Base-by-base conservation (phyloP, 768 basidiomycete species). In the Lactarius indigo region DNA sequence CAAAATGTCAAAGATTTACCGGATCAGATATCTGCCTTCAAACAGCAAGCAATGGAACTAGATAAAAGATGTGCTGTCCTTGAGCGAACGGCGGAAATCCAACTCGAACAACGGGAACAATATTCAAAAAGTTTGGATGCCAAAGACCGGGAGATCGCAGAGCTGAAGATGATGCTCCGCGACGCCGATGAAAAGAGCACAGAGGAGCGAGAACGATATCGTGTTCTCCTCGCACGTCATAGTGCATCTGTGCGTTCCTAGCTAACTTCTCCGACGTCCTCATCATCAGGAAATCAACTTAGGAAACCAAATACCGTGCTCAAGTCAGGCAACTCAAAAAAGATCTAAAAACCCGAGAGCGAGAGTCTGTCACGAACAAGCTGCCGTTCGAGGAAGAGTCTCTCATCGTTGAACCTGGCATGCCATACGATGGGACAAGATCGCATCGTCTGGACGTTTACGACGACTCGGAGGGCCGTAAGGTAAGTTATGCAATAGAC, bases 361-460 rank as follows among this genome's bases (percentile, higher is more conserved):
- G 7, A 12, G 52, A 31, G 17, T 35, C 30, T 30, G 28, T 26
- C n/a, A 18, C 20, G 15, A 42, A 23, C 33, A 35, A 18, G 15
- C 18, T 3, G 10, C 66, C 56, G 26, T 7, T 39, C 2, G 66
- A 67, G 10, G 66, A 64, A 10, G 66, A 63, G 23, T 64, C 57
- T 35, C 66, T 67, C 39, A 30, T 67, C 15, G 18, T 67, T 30
- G 57, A 59, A 23, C 57, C 66, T 23, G 50, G 20, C 33, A 30
- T 59, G 26, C 13, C 26, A 23, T 56, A 59, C 26, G 28, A 63
- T 5, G 47, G 30, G 18, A 4, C 33, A 42, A 67, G 57, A 28
- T 67, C 66, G 41, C 57, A 67, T 26, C 66, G 62, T 30, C 62
- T 67, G 10, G 41, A 31, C 18, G 23, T 68, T 47, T 64, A 68